Base-by-base conservation (phyloP, 140 eudicot genomes). In the Flaveria floridana region DNA sequence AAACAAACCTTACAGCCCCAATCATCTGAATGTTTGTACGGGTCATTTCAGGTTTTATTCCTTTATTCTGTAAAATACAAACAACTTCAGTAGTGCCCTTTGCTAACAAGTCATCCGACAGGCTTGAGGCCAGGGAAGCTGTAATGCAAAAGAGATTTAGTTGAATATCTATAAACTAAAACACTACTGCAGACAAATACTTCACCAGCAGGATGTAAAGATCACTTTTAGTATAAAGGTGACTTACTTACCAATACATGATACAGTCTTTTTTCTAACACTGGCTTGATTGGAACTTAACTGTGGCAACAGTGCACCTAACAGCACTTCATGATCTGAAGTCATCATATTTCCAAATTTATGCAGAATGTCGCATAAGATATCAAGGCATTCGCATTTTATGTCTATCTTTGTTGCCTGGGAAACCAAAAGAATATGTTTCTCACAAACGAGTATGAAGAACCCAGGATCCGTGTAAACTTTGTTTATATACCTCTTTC, bases 11-110 rank as follows among this genome's bases (percentile, higher is more conserved):
- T 44, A 95, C 78, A 71, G 99, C 97, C 65, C 99, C 99, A 76
- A 91, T 87, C 99, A 91, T 91, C 84, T 95, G 99, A 84, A 95
- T 95, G 72, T 91, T 89, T 62, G 97, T 91, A 11, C 97, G 96
- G 6, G 91, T 85, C 87, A 95, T 79, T 65, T 95, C 99, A 68
- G 95, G 87, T 82, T 91, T 95, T 65, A 81, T 65, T 71, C 86
- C 89, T 78, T 85, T 87, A 23, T 30, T 86, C 67, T 84, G 81
- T 82, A 91, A 78, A 79, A 87, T 85, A 34, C 84, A 86, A 72
- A 91, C 95, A 82, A 91, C 95, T 82, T 91, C 97, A 74, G 74
- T 82, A 12, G 97, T 95, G 73, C 91, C 95, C 84, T 95, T 95
- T 51, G 99, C 95, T 85, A 95, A 82, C 95, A 91, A 77, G 78